phyloP scores from a whole-genome alignment of 2,329 filamentous ascomycete genomes.

The Sporothrix dimorphospora region DNA sequence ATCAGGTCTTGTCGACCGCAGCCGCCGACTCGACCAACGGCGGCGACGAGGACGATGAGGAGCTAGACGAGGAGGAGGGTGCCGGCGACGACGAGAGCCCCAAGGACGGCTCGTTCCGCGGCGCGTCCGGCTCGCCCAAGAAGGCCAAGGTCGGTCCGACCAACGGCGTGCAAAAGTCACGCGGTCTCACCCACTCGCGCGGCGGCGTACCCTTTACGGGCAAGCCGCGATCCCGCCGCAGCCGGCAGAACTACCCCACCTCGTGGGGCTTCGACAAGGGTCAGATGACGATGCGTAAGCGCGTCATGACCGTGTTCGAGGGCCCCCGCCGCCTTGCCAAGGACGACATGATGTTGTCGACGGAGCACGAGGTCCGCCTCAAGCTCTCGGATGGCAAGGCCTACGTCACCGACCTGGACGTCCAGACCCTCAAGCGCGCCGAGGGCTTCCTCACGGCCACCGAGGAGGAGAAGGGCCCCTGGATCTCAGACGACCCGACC shows the following conservation, averaged over 20 bases:
- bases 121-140: constrained; percentile 47
- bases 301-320: constrained; percentile 90
- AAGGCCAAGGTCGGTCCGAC: constrained; percentile 56
- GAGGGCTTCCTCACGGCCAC: constrained; percentile 80
- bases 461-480: constrained; percentile 84
- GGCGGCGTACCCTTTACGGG: constrained; percentile 64
- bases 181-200: constrained; percentile 77
- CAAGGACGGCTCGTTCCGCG: constrained; percentile 20
- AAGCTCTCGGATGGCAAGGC: constrained; percentile 73
- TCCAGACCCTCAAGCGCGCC: constrained; percentile 86
- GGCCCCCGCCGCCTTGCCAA: constrained; percentile 87
- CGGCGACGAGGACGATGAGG: constrained; percentile 51
- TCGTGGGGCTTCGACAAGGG: constrained; percentile 91
- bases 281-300: constrained; percentile 98
- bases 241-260: constrained; percentile 88
- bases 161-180: constrained; percentile 66
- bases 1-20: constrained; percentile 58
- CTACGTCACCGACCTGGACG: constrained; percentile 91
- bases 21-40: constrained; percentile 39
- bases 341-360: constrained; percentile 98
- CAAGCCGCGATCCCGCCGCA: constrained; percentile 75
- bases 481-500: constrained; percentile 73
- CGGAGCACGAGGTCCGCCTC: constrained; percentile 90
- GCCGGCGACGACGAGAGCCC: constrained; percentile 56
- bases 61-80: constrained; percentile 56